phyloP scores from a whole-genome alignment of 345 rosid genomes.

The Camelina laxa region DNA sequence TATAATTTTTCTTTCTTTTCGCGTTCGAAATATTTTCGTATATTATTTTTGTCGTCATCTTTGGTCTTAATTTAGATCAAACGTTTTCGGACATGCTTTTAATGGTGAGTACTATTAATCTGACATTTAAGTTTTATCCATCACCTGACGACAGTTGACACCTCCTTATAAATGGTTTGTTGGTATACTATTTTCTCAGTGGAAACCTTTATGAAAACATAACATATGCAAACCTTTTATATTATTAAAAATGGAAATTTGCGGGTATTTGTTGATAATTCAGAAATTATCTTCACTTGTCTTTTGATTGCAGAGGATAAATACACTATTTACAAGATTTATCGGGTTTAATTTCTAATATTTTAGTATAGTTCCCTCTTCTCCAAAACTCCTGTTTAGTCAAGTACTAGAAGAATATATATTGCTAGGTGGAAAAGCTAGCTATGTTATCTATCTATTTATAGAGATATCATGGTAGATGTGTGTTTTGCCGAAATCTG shows the following conservation, averaged over 20 bases:
- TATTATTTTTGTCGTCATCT: background rate
- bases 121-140: slow-evolving; percentile 21
- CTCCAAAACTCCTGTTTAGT: background rate
- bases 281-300: background rate
- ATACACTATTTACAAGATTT: background rate
- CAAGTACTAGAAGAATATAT: slow-evolving; percentile 18
- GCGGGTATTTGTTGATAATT: background rate
- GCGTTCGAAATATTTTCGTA: background rate
- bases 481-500: slow-evolving; percentile 12
- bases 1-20: background rate
- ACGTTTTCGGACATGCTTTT: slow-evolving; percentile 31
- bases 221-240: slow-evolving; percentile 1
- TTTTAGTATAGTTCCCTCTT: background rate
- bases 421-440: slow-evolving; percentile 17
- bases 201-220: slow-evolving; percentile 11
- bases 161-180: slow-evolving; percentile 16
- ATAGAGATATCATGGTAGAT: slow-evolving; percentile 16
- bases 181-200: slow-evolving; percentile 15
- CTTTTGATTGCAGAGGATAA: background rate
- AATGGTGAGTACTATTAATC: slow-evolving; percentile 29
- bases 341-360: background rate
- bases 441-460: background rate
- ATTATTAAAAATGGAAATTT: background rate
- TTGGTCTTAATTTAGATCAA: slow-evolving; percentile 13
- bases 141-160: slow-evolving; percentile 23